These are phyloP conservation scores for Claviceps fusiformis DNA, from an alignment of 2,329 filamentous ascomycete species.

Conservation along the genomic window DNA sequence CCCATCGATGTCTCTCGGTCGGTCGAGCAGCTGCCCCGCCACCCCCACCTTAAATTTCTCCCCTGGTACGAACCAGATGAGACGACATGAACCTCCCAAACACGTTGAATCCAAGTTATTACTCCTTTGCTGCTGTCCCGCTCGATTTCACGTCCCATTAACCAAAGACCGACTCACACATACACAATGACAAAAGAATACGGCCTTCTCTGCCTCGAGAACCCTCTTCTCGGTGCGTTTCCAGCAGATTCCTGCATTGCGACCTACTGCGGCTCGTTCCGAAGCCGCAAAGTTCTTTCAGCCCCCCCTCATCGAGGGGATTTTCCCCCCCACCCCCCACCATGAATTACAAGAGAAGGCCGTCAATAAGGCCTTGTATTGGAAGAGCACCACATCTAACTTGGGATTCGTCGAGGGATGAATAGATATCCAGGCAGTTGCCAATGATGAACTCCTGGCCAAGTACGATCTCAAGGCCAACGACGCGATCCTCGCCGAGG, in stretches of 20 bases:
- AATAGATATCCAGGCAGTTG: slow-evolving; percentile 78
- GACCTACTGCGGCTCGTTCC: background rate
- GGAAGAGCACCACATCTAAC: background rate
- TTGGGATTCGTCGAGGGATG: background rate
- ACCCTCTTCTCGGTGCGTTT: slow-evolving; percentile 76
- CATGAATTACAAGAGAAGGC: background rate
- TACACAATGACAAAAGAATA: slow-evolving; percentile 64
- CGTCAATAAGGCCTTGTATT: background rate
- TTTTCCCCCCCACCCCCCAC: background rate
- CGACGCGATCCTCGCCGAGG: slow-evolving; percentile 91
- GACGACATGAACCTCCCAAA: slow-evolving; percentile 11
- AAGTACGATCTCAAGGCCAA: slow-evolving; percentile 94
- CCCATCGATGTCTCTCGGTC: background rate
- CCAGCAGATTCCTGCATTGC: background rate
- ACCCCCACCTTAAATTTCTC: slow-evolving; percentile 2
- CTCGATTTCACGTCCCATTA: too few species aligned
- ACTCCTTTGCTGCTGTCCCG: background rate
- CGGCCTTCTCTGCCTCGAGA: slow-evolving; percentile 87
- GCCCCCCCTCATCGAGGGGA: background rate
- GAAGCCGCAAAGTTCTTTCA: background rate
- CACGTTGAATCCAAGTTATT: background rate
- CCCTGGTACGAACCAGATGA: background rate
- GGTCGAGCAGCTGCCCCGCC: background rate
- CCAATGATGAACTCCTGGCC: slow-evolving; percentile 69
- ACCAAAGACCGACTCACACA: background rate